Base-by-base conservation (phyloP, 495 filamentous ascomycete genomes). In the Lophiostoma macrostomum region DNA sequence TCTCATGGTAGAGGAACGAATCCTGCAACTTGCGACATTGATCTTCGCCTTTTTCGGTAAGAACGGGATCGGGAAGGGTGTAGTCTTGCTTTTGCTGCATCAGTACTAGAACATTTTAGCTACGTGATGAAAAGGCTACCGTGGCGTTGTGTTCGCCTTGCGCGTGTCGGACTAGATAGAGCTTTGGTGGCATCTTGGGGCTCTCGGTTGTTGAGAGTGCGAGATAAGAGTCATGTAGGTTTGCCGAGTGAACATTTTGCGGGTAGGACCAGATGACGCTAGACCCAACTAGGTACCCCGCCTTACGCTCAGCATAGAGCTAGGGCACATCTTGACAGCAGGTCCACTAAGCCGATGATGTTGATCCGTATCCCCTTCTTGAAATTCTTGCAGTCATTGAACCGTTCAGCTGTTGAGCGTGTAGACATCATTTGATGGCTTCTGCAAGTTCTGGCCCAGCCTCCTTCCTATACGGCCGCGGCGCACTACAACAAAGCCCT, bases 71-170 rank as follows among this genome's bases (percentile, higher is more conserved):
- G 27, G n/a, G 39, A 12, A 43, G 16, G 27, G 29, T 46, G 27
- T 32, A 34, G 18, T 18, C 27, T 8, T 11, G 27, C 27, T 46
- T 4, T 3, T 14, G 22, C 7, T 10, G 27, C 11, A 23, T 46
- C 25, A 34, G 42, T 5, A 16, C 19, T n/a, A 18, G 16, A 31
- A 8, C 25, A 32, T 5, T 3, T 4, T 31, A 8, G 10, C n/a
- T 7, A n/a, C 10, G 13, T 10, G 16, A n/a, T 25, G 3, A 10
- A 4, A 2, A 29, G 27, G 8, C 8, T 20, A 46, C 42, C 10
- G 25, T 46, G 1, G 29, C 42, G n/a, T 46, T 46, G 29, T 46
- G 42, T 20, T 46, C 27, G 42, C 42, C 42, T 46, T 46, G 14
- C 13, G 42, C 42, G 29, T 46, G 42, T 16, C 42, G 42, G 29